Evolutionary conservation across 2,329 filamentous ascomycete genomes (phyloP), one percentile per base, ranked within the genome.

Genomic region (Botrytis squamosa): DNA sequence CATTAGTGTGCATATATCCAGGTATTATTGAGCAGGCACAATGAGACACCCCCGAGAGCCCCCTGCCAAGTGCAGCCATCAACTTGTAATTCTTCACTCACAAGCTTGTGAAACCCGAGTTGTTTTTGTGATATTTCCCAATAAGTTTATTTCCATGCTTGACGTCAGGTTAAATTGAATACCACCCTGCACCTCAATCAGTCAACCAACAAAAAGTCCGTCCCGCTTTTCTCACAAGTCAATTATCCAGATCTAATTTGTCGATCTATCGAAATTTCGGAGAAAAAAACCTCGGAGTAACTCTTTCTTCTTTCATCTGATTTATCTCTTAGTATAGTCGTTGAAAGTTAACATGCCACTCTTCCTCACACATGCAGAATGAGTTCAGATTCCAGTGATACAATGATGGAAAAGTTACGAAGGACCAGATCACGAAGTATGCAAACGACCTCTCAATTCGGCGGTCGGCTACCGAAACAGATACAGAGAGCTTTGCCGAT

Each of bases 391-490:
- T 25, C 14, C 46, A 67, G 25, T 55, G 62, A 64, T 49, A 38
- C 62, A 7, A 57, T 33, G 25, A 72, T 72, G 70, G 70, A 72
- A 44, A 72, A 72, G 63, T 12, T 68, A 72, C 70, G 70, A 67
- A 72, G 38, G 44, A 71, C 62, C 20, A 49, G 65, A 68, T 68
- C 65, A 29, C 70, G 42, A 38, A 71, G 46, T 33, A 69, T 73
- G 64, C 72, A 73, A 40, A 62, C 72, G 40, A 71, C 68, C 33
- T 71, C 72, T 14, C 72, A 71, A 42, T 70, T 73, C 65, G 20
- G 74, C 9, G 40, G 72, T 75, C 49, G 93, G 93, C 64, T 76
- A 40, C 75, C 75, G 12, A 76, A 73, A 59, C 77, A 76, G 68
- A 75, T 81, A 10, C 76, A 77, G 62, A 73, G 80, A 59, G 75